Evolutionary conservation across 768 basidiomycete species (phyloP), one percentile per base, ranked within the genome.

Genomic region (Tricholoma terreum): DNA sequence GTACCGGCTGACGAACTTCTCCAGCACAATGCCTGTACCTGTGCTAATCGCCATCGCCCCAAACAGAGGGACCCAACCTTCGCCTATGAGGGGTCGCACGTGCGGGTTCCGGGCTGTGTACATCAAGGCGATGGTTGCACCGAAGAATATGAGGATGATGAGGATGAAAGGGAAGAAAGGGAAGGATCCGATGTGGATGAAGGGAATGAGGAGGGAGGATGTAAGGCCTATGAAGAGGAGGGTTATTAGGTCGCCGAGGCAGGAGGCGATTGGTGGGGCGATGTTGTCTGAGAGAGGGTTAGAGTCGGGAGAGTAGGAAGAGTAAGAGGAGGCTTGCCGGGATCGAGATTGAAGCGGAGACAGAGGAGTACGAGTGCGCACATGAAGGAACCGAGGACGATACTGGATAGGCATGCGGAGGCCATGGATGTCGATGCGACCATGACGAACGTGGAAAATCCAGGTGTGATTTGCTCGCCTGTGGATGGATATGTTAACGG

Each of bases 381-480:
- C 94, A 98, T 98, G 73, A 99, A 97, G 0, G 89, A 90, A 4
- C 96, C 97, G 1, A 98, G 82, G 1, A 94, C 65, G 3, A 90
- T 71, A 60, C 88, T 85, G 9, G 90, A 91, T 11, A 90, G 68
- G 53, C 87, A 87, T 0, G 94, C 86, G 0, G 94, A 83, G 12
- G 87, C 80, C 89, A 95, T 93, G 0, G 88, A 78, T 4, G 89
- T 84, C 10, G 88, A 81, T 0, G 87, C 82, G 12, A 94, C 85
- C 80, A 90, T 85, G 56, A 87, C 74, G 14, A 36, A 52, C 4
- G 51, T 45, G 45, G 15, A 52, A 15, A 38, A 22, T 19, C 35
- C 38, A 7, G 9, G 19, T 35, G 59, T 55, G 27, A 51, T 21
- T 14, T 51, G 33, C 33, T 58, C 34, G 33, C 22, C 46, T 33